Base-by-base conservation (phyloP, 176 grass and related monocot species). In the Olyra latifolia region DNA sequence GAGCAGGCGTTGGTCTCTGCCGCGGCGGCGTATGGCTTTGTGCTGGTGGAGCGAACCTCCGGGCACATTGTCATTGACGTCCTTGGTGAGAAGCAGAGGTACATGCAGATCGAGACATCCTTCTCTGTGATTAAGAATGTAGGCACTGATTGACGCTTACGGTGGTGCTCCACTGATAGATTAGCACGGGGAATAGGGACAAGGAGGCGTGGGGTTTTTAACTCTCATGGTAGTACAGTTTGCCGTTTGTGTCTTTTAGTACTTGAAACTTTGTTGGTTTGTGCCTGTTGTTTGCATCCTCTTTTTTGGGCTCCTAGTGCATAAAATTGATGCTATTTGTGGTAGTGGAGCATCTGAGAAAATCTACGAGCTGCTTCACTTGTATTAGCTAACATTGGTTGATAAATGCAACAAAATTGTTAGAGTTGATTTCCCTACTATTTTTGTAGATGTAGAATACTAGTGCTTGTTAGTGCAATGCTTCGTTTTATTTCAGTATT, bases 1-100 rank as follows among this genome's bases (percentile, higher is more conserved):
- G 95, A 97, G 82, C 91, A 94, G 74, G 91, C 95, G n/a, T 69
- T 97, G 72, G 94, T 97, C 41, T 82, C 85, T 55, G 94, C 94
- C 13, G 89, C 94, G 0, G 94, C 94, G 0, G 91, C 94, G 2
- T 97, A 97, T 63, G 91, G 94, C 41, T 94, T 97, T 72, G 91
- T 92, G 67, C 91, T 97, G 8, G 69, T 97, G 3, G 91, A 97
- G 61, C 82, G 94, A 66, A 97, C 87, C 14, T 97, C 94, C 10
- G 94, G 94, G 19, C 71, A 90, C 86, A 87, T 97, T 74, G 75
- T 92, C 19, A 84, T 94, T 80, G 91, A 97, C 68, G 87, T 97
- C 52, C 87, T 92, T 72, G 94, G 94, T 55, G 75, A 90, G 75
- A 89, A 80, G 67, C 94, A 82, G 71, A 97, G 94, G 94, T 97